Conservation (phyloP, 2,329 filamentous ascomycete genomes). For the Monilinia fructigena region DNA sequence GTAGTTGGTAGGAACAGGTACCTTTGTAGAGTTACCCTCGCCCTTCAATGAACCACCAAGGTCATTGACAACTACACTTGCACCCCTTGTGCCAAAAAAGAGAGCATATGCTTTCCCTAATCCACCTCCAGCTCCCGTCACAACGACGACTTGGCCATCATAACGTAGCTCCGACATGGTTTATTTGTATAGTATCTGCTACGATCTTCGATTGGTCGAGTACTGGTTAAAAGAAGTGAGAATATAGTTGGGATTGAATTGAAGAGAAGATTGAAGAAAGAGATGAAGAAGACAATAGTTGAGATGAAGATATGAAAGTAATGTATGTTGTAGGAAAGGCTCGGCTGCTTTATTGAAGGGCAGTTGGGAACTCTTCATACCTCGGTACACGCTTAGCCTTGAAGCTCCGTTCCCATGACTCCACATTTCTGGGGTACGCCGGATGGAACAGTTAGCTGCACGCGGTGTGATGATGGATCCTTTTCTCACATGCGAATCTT, state of each 20-base stretch:
- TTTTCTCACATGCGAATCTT: constrained; percentile 16
- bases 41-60: constrained; percentile 91
- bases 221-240: not conserved
- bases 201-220: not conserved
- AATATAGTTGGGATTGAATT: not conserved
- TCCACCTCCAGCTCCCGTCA: constrained; percentile 82
- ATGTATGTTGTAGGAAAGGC: constrained; percentile 9
- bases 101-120: constrained; percentile 78
- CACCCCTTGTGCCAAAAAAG: constrained; percentile 88
- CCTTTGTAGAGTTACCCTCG: constrained; percentile 83
- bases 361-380: constrained; percentile 7
- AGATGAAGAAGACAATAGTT: not conserved
- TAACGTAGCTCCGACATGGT: constrained; percentile 66
- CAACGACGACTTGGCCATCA: constrained; percentile 84
- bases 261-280: not conserved
- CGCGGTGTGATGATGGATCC: constrained; percentile 9
- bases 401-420: constrained; percentile 21
- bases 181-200: constrained; percentile 6
- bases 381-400: constrained; percentile 17
- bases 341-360: constrained; percentile 6
- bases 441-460: constrained; percentile 1
- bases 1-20: constrained; percentile 42
- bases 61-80: constrained; percentile 95
- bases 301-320: not conserved
- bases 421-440: constrained; percentile 19